Evolutionary conservation across 1,139 yeast species (phyloP), one percentile per base, ranked within the genome.

Genomic region (Yamadazyma atlantica): DNA sequence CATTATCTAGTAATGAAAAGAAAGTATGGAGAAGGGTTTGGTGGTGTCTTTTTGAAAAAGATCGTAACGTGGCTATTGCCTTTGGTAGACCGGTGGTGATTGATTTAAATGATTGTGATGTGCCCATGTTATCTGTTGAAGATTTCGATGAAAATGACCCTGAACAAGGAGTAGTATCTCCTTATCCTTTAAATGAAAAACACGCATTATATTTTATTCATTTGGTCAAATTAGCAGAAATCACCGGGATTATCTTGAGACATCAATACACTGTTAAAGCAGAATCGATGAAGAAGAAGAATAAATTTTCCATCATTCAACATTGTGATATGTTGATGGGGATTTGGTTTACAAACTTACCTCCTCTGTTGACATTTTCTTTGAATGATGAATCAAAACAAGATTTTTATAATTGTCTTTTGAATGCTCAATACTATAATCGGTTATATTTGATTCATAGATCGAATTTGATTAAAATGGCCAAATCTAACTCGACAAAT

Each of bases 291-390:
- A 70, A 64, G 44, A 51, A 65, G 17, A 64, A 73, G 39, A 69
- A 71, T 56, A 70, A 73, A 53, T 70, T 74, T 41, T 75, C 81
- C 19, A 79, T 80, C 46, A 73, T 80, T 46, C 75, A 81, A 49
- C 82, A 82, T 54, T 85, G 92, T 57, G 95, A 86, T 57, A 75
- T 81, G 78, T 71, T 86, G 36, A 77, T 86, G 82, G 88, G 89
- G 24, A 73, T 81, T 35, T 86, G 92, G 92, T 80, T 85, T 60
- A 75, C 80, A 41, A 76, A 75, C 45, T 63, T 86, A 40, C 94
- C 95, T 0, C 68, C 76, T 8, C 77, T 78, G 45, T 62, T 86
- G 46, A 79, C 77, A 39, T 85, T 84, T 52, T 74, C 80, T 13
- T 70, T 84, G 35, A 75, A 73, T 36, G 84, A 82, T 54, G 63